These are phyloP conservation scores for Echites panduratus DNA, from an alignment of 257 asterid genomes.

Conservation along the genomic window DNA sequence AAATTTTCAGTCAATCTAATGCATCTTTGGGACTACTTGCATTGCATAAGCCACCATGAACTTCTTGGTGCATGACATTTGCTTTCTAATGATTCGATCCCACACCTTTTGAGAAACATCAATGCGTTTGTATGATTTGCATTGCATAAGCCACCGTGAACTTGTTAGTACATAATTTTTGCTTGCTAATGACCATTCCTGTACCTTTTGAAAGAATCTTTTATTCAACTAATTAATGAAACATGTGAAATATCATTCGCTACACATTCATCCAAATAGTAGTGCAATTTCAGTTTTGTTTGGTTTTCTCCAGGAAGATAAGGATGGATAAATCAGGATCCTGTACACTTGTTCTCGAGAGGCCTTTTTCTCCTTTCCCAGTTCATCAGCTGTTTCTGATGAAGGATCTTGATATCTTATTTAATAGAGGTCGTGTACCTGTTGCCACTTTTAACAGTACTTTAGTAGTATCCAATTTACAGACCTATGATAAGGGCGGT, in stretches of 20 bases:
- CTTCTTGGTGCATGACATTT: not conserved
- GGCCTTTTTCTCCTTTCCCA: slow-evolving; percentile 86
- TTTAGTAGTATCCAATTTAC: slow-evolving; percentile 37
- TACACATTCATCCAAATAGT: not conserved
- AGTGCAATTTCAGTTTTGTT: slow-evolving; percentile 9
- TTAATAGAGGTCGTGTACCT: slow-evolving; percentile 78
- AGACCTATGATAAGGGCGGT: slow-evolving; percentile 37
- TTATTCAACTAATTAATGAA: not conserved
- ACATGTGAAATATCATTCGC: not conserved
- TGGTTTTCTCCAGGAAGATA: slow-evolving; percentile 54
- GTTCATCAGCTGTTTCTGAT: slow-evolving; percentile 56
- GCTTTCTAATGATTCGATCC: not conserved
- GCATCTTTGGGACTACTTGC: not conserved
- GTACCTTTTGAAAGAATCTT: not conserved
- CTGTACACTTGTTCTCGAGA: slow-evolving; percentile 84
- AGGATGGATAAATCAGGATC: slow-evolving; percentile 55
- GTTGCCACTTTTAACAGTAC: slow-evolving; percentile 73
- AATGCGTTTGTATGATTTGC: not conserved
- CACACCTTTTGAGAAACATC: not conserved
- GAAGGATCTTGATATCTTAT: slow-evolving; percentile 55
- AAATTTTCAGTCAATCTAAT: not conserved
- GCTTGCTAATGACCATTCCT: not conserved
- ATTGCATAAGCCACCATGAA: not conserved
- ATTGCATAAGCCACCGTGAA: not conserved
- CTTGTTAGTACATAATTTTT: not conserved